A percentile compares a stretch with the other conserved stretches of the same genome.
phyloP scores from a whole-genome alignment of 306 rosid species.

The Vigna nakashimae region DNA sequence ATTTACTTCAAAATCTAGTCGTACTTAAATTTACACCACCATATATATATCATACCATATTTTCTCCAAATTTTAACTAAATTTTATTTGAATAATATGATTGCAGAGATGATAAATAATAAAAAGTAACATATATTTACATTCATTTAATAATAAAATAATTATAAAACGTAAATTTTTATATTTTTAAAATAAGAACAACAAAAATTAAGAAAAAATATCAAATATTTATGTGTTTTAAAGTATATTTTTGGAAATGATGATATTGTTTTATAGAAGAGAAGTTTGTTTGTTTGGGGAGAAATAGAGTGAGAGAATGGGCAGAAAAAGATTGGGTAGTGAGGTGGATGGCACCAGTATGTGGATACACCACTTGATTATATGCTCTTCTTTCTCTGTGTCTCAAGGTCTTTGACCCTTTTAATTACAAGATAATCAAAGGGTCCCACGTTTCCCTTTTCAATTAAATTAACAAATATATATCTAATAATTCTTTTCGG shows the following conservation, averaged over 20 bases:
- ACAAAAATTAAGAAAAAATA: too few relatives aligned
- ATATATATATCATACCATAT: background rate
- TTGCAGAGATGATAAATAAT: background rate
- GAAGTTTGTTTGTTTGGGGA: slow-evolving; percentile 23
- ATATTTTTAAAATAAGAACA: too few relatives aligned
- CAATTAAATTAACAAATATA: background rate
- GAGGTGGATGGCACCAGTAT: slow-evolving; percentile 54
- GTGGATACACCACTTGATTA: slow-evolving; percentile 50
- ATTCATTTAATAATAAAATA: too few relatives aligned
- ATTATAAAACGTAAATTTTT: too few relatives aligned
- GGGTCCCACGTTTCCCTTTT: slow-evolving; percentile 28
- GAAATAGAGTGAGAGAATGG: background rate
- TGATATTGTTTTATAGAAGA: background rate
- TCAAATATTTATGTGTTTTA: too few relatives aligned
- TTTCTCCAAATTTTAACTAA: background rate
- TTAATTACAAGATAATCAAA: slow-evolving; percentile 19
- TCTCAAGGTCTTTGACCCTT: background rate
- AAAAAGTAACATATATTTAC: too few relatives aligned
- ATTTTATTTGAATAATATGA: background rate
- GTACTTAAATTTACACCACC: too few relatives aligned
- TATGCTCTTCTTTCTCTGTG: background rate
- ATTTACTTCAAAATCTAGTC: too few relatives aligned
- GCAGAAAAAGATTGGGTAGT: slow-evolving; percentile 22
- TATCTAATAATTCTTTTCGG: background rate
- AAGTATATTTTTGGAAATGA: background rate